A percentile compares a stretch with the other conserved stretches of the same genome.
Conservation (phyloP, 164 flowering plant genomes). For the Berberis vulgaris region DNA sequence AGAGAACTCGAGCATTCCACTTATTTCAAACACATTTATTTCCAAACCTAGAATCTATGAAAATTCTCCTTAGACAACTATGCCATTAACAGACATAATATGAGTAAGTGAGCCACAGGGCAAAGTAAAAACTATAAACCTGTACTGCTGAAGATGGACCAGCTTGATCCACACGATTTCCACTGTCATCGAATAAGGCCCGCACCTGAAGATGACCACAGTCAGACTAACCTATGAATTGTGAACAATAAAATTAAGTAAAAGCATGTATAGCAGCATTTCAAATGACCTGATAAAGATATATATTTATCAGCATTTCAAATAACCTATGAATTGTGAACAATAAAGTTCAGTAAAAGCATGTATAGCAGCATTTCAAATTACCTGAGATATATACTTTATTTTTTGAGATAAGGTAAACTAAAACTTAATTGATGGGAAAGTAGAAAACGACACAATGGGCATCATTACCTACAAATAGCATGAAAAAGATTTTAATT, state of each 20-base stretch:
- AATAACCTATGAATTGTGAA: not conserved
- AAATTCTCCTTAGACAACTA: no score
- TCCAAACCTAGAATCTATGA: no score
- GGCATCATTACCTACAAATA: no score
- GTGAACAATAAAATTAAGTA: not conserved
- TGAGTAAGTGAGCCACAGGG: not conserved
- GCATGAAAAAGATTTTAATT: no score
- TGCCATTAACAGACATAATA: not conserved
- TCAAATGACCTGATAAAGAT: not conserved
- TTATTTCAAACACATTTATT: no score
- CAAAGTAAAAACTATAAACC: slow-evolving; percentile 29
- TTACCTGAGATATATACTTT: not conserved
- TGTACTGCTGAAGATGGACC: slow-evolving; percentile 88
- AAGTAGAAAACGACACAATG: no score
- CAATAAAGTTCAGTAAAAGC: not conserved
- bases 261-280: not conserved
- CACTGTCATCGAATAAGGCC: slow-evolving; percentile 81
- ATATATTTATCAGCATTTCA: no score
- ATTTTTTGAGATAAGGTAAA: no score
- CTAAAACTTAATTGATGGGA: no score
- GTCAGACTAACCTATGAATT: slow-evolving; percentile 2
- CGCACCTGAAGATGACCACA: slow-evolving; percentile 46
- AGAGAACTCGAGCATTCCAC: no score
- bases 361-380: not conserved
- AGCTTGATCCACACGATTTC: slow-evolving; percentile 64